phyloP scores from a whole-genome alignment of 164 flowering plant species.

The Kingdonia uniflora region DNA sequence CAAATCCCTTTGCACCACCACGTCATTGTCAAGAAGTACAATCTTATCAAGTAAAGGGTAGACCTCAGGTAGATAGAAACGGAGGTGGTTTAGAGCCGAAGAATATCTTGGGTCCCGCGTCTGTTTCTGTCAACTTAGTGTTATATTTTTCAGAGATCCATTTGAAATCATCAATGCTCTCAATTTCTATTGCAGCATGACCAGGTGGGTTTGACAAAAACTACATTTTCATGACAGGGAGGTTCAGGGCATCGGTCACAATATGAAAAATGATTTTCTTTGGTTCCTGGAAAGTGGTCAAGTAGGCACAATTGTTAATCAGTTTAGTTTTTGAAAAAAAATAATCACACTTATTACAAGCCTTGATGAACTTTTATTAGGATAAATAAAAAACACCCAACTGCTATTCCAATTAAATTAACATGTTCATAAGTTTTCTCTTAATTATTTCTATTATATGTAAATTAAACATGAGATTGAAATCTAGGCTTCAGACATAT shows the following conservation, averaged over 20 bases:
- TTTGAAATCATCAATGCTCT: constrained; percentile 39
- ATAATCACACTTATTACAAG: no score
- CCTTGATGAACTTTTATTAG: no score
- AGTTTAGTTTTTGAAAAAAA: no score
- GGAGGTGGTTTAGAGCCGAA: constrained; percentile 67
- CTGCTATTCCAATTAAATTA: no score
- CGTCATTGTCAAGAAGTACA: constrained; percentile 90
- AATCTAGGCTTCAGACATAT: no score
- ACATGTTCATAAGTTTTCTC: no score
- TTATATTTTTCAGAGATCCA: constrained; percentile 32
- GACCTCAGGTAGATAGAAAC: constrained; percentile 74
- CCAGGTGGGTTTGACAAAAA: constrained; percentile 74
- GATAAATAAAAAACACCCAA: no score
- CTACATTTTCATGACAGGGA: constrained; percentile 85
- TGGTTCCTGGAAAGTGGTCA: constrained; percentile 48
- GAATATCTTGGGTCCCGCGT: constrained; percentile 44
- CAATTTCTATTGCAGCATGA: constrained; percentile 53
- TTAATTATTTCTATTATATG: no score
- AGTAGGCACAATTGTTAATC: neutral
- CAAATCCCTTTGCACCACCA: constrained; percentile 84
- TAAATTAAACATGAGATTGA: no score
- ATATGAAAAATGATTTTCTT: constrained; percentile 75
- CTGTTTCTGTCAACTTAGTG: constrained; percentile 23
- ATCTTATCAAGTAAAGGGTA: constrained; percentile 68
- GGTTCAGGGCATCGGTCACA: constrained; percentile 74